Percentiles rank a stretch among this genome's conserved stretches.
Conservation (phyloP, 2,329 filamentous ascomycete genomes). For the Fusarium paranaense region DNA sequence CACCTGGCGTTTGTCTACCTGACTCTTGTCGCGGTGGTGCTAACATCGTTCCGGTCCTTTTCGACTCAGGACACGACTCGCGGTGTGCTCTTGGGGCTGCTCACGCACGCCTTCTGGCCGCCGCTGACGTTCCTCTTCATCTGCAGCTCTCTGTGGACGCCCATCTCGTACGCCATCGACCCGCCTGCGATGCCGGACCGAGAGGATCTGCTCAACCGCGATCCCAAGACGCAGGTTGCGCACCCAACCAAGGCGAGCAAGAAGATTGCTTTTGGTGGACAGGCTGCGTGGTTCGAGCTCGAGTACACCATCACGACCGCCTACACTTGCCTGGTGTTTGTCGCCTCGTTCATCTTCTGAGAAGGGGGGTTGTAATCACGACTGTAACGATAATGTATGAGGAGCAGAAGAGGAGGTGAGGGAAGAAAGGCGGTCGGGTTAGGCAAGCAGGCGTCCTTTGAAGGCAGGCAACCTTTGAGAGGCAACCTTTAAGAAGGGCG, state of each 20-base stretch:
- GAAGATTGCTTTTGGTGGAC: constrained; percentile 65
- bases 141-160: constrained; percentile 67
- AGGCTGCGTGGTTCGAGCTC: constrained; percentile 67
- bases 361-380: constrained; percentile 26
- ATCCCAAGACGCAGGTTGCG: constrained; percentile 66
- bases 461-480: not conserved
- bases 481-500: not conserved
- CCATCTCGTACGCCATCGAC: constrained; percentile 70
- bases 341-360: constrained; percentile 51
- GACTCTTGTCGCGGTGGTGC: constrained; percentile 61
- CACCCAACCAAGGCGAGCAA: constrained; percentile 63
- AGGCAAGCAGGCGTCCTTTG: not conserved
- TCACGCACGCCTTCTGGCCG: constrained; percentile 73
- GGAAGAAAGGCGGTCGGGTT: not conserved
- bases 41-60: constrained; percentile 64
- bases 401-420: not conserved
- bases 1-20: constrained; percentile 67
- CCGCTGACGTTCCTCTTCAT: constrained; percentile 68
- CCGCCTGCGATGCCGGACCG: constrained; percentile 69
- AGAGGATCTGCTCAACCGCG: constrained; percentile 66
- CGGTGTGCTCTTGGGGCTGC: constrained; percentile 61
- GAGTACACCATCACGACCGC: constrained; percentile 64
- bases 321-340: constrained; percentile 63
- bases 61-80: constrained; percentile 50
- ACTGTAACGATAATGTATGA: constrained; percentile 42